Percentiles rank a stretch among this genome's conserved stretches.
These are phyloP conservation scores for Metschnikowia lochheadii DNA, from an alignment of 805 yeast genomes.

Conservation along the genomic window DNA sequence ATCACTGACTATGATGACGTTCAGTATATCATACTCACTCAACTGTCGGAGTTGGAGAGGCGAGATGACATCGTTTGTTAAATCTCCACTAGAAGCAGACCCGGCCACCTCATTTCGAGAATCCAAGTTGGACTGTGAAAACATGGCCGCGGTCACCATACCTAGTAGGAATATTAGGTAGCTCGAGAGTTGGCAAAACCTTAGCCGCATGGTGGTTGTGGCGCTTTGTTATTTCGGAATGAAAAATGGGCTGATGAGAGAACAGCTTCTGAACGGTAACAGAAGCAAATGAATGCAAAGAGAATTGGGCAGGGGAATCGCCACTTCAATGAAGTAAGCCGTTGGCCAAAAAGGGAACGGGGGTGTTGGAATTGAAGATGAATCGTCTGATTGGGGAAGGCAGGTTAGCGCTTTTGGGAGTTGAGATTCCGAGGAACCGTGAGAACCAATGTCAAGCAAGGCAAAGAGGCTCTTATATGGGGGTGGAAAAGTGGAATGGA, in stretches of 20 bases:
- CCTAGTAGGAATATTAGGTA: not conserved
- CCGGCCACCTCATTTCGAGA: not conserved
- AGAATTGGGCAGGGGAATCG: too few species aligned
- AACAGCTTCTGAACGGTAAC: not conserved
- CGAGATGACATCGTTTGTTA: slow-evolving; percentile 17
- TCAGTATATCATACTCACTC: slow-evolving; percentile 48
- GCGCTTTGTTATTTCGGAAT: not conserved
- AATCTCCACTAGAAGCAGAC: not conserved
- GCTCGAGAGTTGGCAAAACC: not conserved
- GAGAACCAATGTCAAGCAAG: not conserved
- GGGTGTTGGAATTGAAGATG: not conserved
- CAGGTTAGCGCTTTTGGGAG: not conserved
- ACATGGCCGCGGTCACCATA: not conserved
- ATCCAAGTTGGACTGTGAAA: not conserved
- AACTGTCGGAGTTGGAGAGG: slow-evolving; percentile 40
- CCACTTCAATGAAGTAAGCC: too few species aligned
- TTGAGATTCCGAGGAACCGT: slow-evolving; percentile 1
- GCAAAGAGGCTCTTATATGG: not conserved
- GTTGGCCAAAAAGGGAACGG: not conserved
- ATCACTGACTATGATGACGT: slow-evolving; percentile 67
- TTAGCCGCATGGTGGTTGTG: not conserved
- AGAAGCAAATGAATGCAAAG: not conserved
- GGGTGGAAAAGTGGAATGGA: not conserved
- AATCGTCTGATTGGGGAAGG: not conserved
- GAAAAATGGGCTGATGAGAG: not conserved